Base-by-base conservation (phyloP, 805 yeast genomes). In the Hemisphaericaspora nanyangensis region DNA sequence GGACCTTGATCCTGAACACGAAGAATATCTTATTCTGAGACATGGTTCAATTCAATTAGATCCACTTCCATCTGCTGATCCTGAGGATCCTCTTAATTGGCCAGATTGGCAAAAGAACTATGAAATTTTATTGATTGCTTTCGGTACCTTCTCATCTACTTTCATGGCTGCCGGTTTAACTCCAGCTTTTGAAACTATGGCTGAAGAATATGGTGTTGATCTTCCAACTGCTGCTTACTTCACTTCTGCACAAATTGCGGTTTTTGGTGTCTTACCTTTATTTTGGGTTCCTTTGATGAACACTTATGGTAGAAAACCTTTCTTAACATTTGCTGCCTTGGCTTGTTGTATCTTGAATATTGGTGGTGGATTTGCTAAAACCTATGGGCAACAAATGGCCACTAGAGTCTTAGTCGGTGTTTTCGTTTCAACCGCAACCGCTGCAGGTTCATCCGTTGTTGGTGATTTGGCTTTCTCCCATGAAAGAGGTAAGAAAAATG, bases 101-200 rank as follows among this genome's bases (percentile, higher is more conserved):
- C 44, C 49, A n/a, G 34, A 39, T 10, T 33, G 45, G 39, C 31
- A 31, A 20, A 48, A 48, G 20, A 24, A 31, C 19, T 17, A 33
- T 18, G 46, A 46, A 27, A 31, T 47, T 7, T 16, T 31, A 12
- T 40, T 47, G 39, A 42, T 48, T 22, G 45, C 51, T 5, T 49
- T 47, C 31, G 45, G 47, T 17, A 42, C 51, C 7, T 49, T 49
- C 25, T 29, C 40, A 11, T 32, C 42, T 12, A 49, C 52, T 10
- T 49, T 47, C 30, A 45, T 49, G 49, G 52, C 52, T 18, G 51
- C 52, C 2, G 51, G 52, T 13, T 24, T 45, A 10, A 47, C 45
- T 22, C 52, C 52, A 5, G 35, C 50, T 19, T 47, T 42, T 29
- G 48, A 42, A n/a, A 19, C 31, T 10, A 20, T 49, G 32, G 40